phyloP scores from a whole-genome alignment of 164 flowering plant species.

The Cinnamomum micranthum region DNA sequence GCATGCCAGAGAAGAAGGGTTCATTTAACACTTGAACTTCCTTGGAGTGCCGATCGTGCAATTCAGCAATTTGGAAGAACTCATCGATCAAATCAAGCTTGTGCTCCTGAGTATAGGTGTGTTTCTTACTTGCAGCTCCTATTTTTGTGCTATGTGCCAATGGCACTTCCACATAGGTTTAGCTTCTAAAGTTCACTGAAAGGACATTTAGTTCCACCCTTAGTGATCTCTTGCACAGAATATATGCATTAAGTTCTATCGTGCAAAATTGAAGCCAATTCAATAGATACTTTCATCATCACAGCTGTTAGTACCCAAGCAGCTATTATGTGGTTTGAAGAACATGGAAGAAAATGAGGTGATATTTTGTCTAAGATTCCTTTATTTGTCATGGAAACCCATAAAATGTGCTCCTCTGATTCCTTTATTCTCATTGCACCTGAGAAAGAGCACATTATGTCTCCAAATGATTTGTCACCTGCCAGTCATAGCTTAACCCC shows the following conservation, averaged over 20 bases:
- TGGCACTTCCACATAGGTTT: neutral
- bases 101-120: constrained; percentile 95
- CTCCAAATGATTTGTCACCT: too few relatives aligned
- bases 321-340: too few relatives aligned
- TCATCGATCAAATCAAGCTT: constrained; percentile 96
- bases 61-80: constrained; percentile 99
- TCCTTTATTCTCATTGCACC: too few relatives aligned
- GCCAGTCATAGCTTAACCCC: too few relatives aligned
- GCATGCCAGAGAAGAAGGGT: constrained; percentile 83
- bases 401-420: too few relatives aligned
- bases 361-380: too few relatives aligned
- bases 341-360: too few relatives aligned
- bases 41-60: constrained; percentile 99
- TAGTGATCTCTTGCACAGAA: neutral
- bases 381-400: too few relatives aligned
- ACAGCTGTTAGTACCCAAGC: too few relatives aligned
- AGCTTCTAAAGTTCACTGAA: neutral
- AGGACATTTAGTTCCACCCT: neutral
- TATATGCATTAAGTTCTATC: neutral
- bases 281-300: neutral
- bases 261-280: neutral
- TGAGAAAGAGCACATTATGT: too few relatives aligned
- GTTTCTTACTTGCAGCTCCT: neutral
- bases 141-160: neutral
- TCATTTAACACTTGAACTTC: constrained; percentile 92